Evolutionary conservation across 345 rosid genomes (phyloP), one percentile per base, ranked within the genome.

Genomic region (Brassica juncea): DNA sequence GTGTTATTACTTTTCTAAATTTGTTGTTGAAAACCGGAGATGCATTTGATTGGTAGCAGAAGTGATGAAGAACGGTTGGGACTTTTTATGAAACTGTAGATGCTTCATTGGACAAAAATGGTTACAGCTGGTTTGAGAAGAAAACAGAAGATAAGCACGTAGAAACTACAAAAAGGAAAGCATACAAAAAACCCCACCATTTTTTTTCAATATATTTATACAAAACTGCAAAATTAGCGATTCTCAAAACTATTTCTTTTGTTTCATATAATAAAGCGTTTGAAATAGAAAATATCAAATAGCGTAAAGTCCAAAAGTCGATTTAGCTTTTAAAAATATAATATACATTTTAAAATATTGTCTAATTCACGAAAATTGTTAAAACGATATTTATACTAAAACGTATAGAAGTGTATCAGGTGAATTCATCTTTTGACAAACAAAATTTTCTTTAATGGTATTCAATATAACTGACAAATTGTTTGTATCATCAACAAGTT

Each of bases 91-190:
- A 72, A 66, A 66, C 77, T 73, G 82, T 47, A 23, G 58, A 47
- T 25, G 61, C 54, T 55, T 73, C 70, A 79, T 61, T 68, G 78
- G 82, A 59, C 58, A 61, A 52, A 79, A 60, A 73, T 68, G 82
- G 70, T 23, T 73, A 73, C 82, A 79, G 82, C 78, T 74, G 59
- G 59, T 73, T 78, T 30, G 37, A 70, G 47, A 57, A 11, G 62
- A 37, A 72, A 68, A 44, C 59, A 68, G 31, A 25, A 16, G 23
- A 42, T 15, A 72, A n/a, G 44, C 28, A 35, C 70, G 55, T 47
- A 19, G 70, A 63, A 66, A 66, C 8, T n/a, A 19, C 12, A 49
- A 63, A 52, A 30, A 73, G 57, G 49, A 64, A 73, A 64, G 77
- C 70, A 74, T 63, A 49, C 63, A 16, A 62, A 47, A 47, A 39